These are phyloP conservation scores for Vitis hybrid DNA, from an alignment of 177 flowering plant species.

Conservation along the genomic window DNA sequence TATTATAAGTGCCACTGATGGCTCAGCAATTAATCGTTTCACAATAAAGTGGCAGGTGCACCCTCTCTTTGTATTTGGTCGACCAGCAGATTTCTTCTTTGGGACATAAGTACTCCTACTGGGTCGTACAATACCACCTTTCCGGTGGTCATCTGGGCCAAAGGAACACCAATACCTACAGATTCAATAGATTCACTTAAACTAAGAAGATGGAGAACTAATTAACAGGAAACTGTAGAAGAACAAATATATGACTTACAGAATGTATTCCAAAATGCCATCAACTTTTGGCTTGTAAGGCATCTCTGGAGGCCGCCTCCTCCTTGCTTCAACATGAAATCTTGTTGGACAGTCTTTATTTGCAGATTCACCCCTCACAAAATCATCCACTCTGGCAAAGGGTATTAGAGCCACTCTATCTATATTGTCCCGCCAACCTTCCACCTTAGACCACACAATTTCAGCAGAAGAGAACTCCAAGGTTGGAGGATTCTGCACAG, in stretches of 20 bases:
- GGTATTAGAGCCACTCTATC: slow-evolving; percentile 90
- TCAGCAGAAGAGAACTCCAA: slow-evolving; percentile 80
- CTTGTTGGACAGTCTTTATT: slow-evolving; percentile 89
- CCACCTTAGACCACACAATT: slow-evolving; percentile 88
- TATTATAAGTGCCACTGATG: slow-evolving; percentile 83
- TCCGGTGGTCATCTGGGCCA: slow-evolving; percentile 95
- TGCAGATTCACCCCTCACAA: slow-evolving; percentile 87
- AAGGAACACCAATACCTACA: slow-evolving; percentile 98
- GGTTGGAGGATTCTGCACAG: slow-evolving; percentile 85
- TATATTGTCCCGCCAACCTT: slow-evolving; percentile 84
- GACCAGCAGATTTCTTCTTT: slow-evolving; percentile 81
- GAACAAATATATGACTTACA: slow-evolving; percentile 51
- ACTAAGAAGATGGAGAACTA: not conserved
- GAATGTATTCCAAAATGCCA: slow-evolving; percentile 87
- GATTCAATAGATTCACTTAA: slow-evolving; percentile 17
- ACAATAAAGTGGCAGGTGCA: slow-evolving; percentile 97
- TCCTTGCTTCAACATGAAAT: slow-evolving; percentile 95
- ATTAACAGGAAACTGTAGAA: not conserved
- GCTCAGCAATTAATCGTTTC: slow-evolving; percentile 88
- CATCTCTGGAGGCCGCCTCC: slow-evolving; percentile 48
- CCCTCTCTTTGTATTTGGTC: slow-evolving; percentile 92
- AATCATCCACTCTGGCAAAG: slow-evolving; percentile 87
- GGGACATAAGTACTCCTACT: slow-evolving; percentile 73
- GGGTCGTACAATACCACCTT: slow-evolving; percentile 83
- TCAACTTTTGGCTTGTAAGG: slow-evolving; percentile 87